These are phyloP conservation scores for Nymphaea colorata DNA, from an alignment of 164 flowering plant genomes.

Conservation along the genomic window DNA sequence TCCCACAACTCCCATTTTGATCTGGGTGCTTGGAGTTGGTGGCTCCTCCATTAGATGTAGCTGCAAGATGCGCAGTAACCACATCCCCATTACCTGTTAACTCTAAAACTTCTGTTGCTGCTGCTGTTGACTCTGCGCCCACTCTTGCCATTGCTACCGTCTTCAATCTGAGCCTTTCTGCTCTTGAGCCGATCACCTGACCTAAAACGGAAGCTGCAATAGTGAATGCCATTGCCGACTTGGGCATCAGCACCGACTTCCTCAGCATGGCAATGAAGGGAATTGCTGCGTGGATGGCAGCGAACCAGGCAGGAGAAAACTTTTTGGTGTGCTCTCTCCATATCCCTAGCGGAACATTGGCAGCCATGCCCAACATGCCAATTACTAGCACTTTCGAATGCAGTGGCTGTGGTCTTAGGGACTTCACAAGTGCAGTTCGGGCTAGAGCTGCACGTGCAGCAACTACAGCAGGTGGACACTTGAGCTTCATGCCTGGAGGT, in stretches of 20 bases:
- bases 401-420: constrained; percentile 60
- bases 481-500: constrained; percentile 56
- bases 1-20: not conserved
- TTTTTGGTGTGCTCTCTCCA: constrained; percentile 84
- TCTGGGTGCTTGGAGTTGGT: not conserved
- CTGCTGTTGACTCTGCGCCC: not conserved
- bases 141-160: constrained; percentile 4
- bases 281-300: constrained; percentile 84
- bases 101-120: not conserved
- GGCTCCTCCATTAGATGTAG: not conserved
- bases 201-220: constrained; percentile 70
- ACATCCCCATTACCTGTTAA: not conserved
- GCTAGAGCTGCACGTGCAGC: constrained; percentile 84
- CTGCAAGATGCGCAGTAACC: not conserved
- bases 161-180: constrained; percentile 53
- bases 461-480: constrained; percentile 70
- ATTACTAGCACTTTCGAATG: constrained; percentile 57
- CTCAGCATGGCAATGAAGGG: constrained; percentile 91
- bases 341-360: constrained; percentile 65
- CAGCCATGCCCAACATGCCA: constrained; percentile 68
- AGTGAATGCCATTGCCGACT: constrained; percentile 72
- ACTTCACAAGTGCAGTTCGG: constrained; percentile 57
- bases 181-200: constrained; percentile 77
- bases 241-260: constrained; percentile 60
- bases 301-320: constrained; percentile 74